These are phyloP conservation scores for Suillus fuscotomentosus DNA, from an alignment of 768 basidiomycete genomes.

Conservation along the genomic window DNA sequence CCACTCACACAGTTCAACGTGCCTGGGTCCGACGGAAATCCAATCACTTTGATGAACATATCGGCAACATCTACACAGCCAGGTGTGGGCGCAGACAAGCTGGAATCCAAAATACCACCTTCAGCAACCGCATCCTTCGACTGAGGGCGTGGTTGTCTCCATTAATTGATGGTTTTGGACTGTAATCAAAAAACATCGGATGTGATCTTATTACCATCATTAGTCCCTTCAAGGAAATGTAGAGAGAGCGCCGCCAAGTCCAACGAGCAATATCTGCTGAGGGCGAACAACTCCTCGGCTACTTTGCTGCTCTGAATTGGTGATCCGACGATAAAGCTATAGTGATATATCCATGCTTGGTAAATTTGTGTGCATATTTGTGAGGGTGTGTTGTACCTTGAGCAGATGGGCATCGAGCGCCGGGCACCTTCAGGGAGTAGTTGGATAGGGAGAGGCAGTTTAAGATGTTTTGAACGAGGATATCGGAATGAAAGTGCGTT, in stretches of 20 bases:
- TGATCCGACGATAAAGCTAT: too few species aligned
- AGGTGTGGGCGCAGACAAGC: neutral
- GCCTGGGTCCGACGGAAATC: neutral
- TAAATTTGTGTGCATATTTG: too few species aligned
- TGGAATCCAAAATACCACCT: neutral
- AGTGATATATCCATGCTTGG: too few species aligned
- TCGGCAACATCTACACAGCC: neutral
- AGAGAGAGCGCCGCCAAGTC: constrained; percentile 1
- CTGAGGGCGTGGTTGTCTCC: neutral
- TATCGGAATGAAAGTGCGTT: too few species aligned
- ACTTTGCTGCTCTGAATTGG: too few species aligned
- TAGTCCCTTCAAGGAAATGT: neutral
- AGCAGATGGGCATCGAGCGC: too few species aligned
- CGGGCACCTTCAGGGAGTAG: too few species aligned
- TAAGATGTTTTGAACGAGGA: too few species aligned
- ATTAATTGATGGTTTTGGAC: neutral
- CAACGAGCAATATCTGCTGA: constrained; percentile 4
- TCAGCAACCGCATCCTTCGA: neutral
- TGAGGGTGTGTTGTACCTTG: too few species aligned
- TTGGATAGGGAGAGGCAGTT: too few species aligned
- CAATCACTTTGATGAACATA: neutral
- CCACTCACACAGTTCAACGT: neutral
- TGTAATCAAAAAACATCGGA: neutral
- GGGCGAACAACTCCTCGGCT: too few species aligned
- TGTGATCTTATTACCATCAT: neutral